Evolutionary conservation across 805 yeast genomes (phyloP).

Genomic region (Limtongia smithiae): DNA sequence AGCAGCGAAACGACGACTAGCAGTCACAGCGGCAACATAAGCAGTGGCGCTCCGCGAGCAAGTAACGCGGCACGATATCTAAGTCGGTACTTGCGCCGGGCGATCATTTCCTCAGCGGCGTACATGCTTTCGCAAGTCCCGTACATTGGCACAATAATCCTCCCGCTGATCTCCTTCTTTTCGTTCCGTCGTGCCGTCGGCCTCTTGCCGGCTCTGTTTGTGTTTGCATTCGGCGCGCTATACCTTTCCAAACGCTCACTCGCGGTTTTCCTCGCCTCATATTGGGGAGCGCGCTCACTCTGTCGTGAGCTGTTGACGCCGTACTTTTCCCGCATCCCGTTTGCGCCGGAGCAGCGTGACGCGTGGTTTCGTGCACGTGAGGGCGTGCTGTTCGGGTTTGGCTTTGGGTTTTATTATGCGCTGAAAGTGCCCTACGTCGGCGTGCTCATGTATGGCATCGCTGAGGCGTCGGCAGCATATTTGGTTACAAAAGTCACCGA

Average conservation of each 20-base stretch:
- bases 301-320: constrained; percentile 49
- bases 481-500: constrained; percentile 47
- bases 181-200: constrained; percentile 48
- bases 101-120: constrained; percentile 36
- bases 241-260: constrained; percentile 40
- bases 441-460: constrained; percentile 49
- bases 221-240: constrained; percentile 38
- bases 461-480: constrained; percentile 53
- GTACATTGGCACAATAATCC: constrained; percentile 42
- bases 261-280: constrained; percentile 42
- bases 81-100: constrained; percentile 33
- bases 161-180: constrained; percentile 46
- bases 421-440: constrained; percentile 48
- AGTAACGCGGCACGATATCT: constrained; percentile 30
- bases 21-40: not conserved
- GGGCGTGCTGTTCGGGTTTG: constrained; percentile 56
- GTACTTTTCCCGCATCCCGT: constrained; percentile 48
- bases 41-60: not conserved
- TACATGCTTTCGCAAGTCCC: constrained; percentile 43
- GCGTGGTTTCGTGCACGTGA: constrained; percentile 53
- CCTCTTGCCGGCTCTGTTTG: constrained; percentile 42
- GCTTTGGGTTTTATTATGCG: constrained; percentile 46
- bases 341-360: constrained; percentile 38
- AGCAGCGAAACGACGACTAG: not conserved
- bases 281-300: constrained; percentile 48